Percentiles rank a stretch among this genome's conserved stretches.
Evolutionary conservation across 2,329 filamentous ascomycete species (phyloP).

Genomic region (Dactylellina drechsleri): DNA sequence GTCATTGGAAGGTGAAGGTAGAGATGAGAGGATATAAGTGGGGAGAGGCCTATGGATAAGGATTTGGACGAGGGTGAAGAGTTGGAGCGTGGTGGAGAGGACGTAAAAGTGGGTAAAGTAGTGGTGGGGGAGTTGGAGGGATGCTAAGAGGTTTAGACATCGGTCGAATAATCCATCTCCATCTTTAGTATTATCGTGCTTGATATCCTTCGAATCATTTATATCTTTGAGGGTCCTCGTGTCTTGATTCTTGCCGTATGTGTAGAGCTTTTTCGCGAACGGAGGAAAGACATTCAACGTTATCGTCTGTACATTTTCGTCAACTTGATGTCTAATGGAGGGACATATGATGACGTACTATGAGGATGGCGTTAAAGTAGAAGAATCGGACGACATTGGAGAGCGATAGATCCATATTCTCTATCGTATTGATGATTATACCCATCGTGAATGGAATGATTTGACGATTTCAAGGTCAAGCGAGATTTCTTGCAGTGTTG

Average conservation of each 20-base stretch:
- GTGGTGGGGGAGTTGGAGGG: slow-evolving; percentile 78
- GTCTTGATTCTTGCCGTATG: slow-evolving; percentile 40
- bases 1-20: slow-evolving; percentile 62
- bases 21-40: slow-evolving; percentile 60
- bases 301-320: slow-evolving; percentile 35
- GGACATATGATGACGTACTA: slow-evolving; percentile 21
- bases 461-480: too few species aligned
- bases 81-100: slow-evolving; percentile 73
- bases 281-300: slow-evolving; percentile 41
- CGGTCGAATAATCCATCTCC: slow-evolving; percentile 33
- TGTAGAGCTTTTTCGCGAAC: slow-evolving; percentile 42
- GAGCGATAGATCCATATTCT: slow-evolving; percentile 3
- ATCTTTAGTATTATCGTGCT: slow-evolving; percentile 21
- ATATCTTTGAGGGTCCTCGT: slow-evolving; percentile 12
- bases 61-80: slow-evolving; percentile 78
- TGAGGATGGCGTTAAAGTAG: slow-evolving; percentile 49
- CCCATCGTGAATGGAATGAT: too few species aligned
- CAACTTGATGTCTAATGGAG: neutral
- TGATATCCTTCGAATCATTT: slow-evolving; percentile 44
- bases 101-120: slow-evolving; percentile 93
- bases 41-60: slow-evolving; percentile 68
- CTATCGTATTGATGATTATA: slow-evolving; percentile 4
- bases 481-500: neutral
- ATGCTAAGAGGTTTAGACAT: slow-evolving; percentile 66
- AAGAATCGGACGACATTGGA: slow-evolving; percentile 38